phyloP scores from a whole-genome alignment of 495 filamentous ascomycete genomes.

The Penicillium atrosanguineum region DNA sequence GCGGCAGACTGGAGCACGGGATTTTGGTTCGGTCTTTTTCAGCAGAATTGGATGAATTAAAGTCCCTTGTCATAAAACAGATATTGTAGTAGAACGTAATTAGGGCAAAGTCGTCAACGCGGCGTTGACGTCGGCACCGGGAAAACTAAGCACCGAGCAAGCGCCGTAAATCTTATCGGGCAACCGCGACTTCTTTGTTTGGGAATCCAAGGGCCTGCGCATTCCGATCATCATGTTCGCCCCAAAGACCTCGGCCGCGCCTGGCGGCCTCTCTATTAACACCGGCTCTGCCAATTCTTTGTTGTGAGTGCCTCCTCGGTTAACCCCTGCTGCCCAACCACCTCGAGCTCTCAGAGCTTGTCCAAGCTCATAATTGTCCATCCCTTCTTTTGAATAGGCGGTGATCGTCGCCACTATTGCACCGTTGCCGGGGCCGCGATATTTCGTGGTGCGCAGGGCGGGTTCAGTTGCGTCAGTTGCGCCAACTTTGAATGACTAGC shows the following conservation, averaged over 20 bases:
- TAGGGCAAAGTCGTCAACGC: not conserved
- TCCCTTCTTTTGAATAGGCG: constrained; percentile 6
- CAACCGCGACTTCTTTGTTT: constrained; percentile 7
- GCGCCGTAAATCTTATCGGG: constrained; percentile 25
- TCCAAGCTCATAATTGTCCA: not conserved
- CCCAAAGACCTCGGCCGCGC: constrained; percentile 56
- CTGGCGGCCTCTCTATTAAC: constrained; percentile 70
- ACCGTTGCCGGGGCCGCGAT: not conserved
- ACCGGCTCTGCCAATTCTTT: constrained; percentile 71
- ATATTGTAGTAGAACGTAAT: not conserved
- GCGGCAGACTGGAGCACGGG: not conserved
- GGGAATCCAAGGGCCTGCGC: not conserved
- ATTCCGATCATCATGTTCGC: constrained; percentile 46
- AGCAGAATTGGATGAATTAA: not conserved
- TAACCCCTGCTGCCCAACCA: not conserved
- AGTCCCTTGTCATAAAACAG: not conserved
- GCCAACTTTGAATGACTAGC: not conserved
- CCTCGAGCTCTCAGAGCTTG: not conserved
- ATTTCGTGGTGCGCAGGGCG: not conserved
- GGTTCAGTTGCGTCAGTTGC: not conserved
- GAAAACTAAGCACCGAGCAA: constrained; percentile 13
- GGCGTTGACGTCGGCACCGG: constrained; percentile 8
- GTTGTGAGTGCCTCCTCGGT: constrained; percentile 51
- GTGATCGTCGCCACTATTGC: constrained; percentile 1
- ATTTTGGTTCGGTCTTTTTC: not conserved